Conservation (phyloP, 345 rosid genomes). For the Excoecaria agallocha region DNA sequence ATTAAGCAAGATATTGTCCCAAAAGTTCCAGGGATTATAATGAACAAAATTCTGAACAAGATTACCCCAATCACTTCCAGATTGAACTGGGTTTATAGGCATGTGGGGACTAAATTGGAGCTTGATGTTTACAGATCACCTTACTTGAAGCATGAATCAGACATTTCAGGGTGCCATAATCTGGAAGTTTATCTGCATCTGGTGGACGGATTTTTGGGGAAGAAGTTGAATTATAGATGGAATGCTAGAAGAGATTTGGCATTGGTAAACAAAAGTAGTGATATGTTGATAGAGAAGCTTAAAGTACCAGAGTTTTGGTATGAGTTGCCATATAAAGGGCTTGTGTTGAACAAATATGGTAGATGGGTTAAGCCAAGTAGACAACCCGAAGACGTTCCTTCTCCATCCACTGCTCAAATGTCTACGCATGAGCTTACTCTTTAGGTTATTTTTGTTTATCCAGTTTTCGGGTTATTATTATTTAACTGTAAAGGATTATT, state of each 20-base stretch:
- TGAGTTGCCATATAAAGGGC: constrained; percentile 31
- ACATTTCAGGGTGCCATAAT: constrained; percentile 45
- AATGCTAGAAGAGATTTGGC: constrained; percentile 61
- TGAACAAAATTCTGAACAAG: constrained; percentile 47
- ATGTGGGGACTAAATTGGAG: constrained; percentile 54
- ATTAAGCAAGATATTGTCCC: constrained; percentile 62
- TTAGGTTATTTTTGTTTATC: neutral
- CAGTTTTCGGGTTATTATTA: neutral
- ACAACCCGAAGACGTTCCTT: constrained; percentile 65
- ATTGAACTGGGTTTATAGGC: constrained; percentile 55
- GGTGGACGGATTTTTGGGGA: constrained; percentile 48
- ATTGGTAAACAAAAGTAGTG: constrained; percentile 52
- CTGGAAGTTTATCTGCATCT: constrained; percentile 60
- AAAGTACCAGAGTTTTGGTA: constrained; percentile 61
- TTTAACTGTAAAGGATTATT: neutral
- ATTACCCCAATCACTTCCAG: constrained; percentile 34
- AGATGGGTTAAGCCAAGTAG: constrained; percentile 75
- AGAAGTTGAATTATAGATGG: constrained; percentile 41
- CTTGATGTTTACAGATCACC: constrained; percentile 46
- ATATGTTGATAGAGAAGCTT: constrained; percentile 51
- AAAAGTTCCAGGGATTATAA: constrained; percentile 50
- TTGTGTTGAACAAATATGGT: constrained; percentile 48
- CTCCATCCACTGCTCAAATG: constrained; percentile 34
- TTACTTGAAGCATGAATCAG: constrained; percentile 41
- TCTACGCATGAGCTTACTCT: neutral